phyloP scores from a whole-genome alignment of 2,329 filamentous ascomycete genomes.

The Drechslera avenae region DNA sequence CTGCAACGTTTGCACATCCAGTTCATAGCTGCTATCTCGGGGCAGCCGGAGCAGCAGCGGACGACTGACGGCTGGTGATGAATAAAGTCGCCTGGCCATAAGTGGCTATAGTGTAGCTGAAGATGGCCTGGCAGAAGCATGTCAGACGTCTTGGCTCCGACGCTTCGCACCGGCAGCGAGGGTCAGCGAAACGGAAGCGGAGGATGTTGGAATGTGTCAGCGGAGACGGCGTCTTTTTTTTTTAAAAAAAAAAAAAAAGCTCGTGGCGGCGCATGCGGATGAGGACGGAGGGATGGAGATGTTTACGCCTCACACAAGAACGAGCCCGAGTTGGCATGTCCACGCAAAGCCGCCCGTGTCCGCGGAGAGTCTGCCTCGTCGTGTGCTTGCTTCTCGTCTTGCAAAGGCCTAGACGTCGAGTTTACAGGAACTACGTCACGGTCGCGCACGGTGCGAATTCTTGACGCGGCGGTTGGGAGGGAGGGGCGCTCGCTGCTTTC shows the following conservation, averaged over 20 bases:
- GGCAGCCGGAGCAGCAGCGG: neutral
- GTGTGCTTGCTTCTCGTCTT: neutral
- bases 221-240: conserved; percentile 3
- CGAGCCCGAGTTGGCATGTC: neutral
- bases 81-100: neutral
- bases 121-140: conserved; percentile 2
- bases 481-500: neutral
- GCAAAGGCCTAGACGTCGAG: conserved; percentile 3
- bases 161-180: conserved; percentile 6
- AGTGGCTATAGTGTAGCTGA: neutral
- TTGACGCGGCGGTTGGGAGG: conserved; percentile 6
- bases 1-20: neutral
- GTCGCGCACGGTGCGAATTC: conserved; percentile 7
- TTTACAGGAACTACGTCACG: conserved; percentile 9
- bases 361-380: neutral
- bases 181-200: conserved; percentile 5
- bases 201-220: conserved; percentile 10
- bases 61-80: neutral
- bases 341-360: neutral
- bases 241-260: no score
- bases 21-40: neutral
- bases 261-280: conserved; percentile 1
- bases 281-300: neutral
- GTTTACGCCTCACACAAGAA: neutral
- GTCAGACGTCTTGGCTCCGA: conserved; percentile 4